Base-by-base conservation (phyloP, 306 rosid genomes). In the Lathyrus tuberosus region DNA sequence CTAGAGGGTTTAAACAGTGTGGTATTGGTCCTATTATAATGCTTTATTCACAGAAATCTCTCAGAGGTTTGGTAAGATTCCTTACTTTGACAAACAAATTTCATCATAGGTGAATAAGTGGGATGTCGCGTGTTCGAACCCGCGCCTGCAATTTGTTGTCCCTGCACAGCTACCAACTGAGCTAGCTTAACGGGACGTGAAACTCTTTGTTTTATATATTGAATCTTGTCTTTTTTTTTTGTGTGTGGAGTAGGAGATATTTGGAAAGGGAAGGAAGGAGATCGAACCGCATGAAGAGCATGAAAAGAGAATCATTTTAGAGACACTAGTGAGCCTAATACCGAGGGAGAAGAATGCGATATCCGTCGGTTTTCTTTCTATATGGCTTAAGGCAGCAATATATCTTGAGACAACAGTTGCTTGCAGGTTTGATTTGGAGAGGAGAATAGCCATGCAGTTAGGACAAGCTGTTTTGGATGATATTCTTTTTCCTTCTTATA, bases 21-120 rank as follows among this genome's bases (percentile, higher is more conserved):
- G 84, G 95, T 80, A 84, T 94, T 8, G 97, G 87, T 33, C 95
- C 97, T 17, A 72, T 90, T 42, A 84, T 90, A 40, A 94, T 94
- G 97, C 95, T 90, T 64, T 94, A 90, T 65, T 96, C 97, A 10
- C 92, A 94, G 83, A 90, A 90, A 76, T 87, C 96, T 38, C 87
- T 94, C 10, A 70, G 89, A 81, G 98, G 91, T 76, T 91, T 91
- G 97, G 97, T 94, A 87, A 88, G 98, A 76, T 54, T 1, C 22
- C 1, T 20, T 20, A 20, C 22, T 1, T 20, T 20, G 22, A 20
- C 22, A 20, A 20, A 20, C 22, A 20, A 20, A 0, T 20, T 20
- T 20, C 22, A 20, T 20, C n/a, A n/a, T n/a, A n/a, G n/a, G n/a
- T n/a, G n/a, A n/a, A n/a, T n/a, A n/a, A n/a, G n/a, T n/a, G n/a